A percentile compares a stretch with the other conserved stretches of the same genome.
phyloP scores from a whole-genome alignment of 1,284 basidiomycete genomes.

The Golubevia sp. region DNA sequence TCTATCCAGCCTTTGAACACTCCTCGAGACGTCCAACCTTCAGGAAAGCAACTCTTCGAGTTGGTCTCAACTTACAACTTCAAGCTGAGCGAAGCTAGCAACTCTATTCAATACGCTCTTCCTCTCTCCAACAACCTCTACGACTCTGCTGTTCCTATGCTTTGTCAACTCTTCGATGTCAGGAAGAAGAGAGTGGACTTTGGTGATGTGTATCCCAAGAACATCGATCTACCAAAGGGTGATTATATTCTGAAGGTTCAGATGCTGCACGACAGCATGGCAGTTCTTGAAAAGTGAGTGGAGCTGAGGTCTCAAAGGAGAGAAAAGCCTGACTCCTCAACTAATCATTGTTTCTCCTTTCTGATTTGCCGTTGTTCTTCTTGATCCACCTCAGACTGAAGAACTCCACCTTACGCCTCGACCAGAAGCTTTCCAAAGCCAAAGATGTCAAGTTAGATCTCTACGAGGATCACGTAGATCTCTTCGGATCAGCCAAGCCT shows the following conservation, averaged over 20 bases:
- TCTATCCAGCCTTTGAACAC: slow-evolving; percentile 41
- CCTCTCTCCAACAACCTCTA: slow-evolving; percentile 57
- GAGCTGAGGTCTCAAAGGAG: not conserved
- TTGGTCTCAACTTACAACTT: slow-evolving; percentile 58
- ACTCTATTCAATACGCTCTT: slow-evolving; percentile 39
- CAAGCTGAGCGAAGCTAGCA: slow-evolving; percentile 43
- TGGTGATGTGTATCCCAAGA: slow-evolving; percentile 61
- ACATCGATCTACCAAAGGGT: slow-evolving; percentile 52
- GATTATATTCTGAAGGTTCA: slow-evolving; percentile 58
- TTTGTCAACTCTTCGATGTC: slow-evolving; percentile 44
- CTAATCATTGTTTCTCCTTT: not conserved
- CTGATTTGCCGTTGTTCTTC: not conserved
- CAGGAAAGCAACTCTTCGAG: slow-evolving; percentile 53
- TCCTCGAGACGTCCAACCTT: slow-evolving; percentile 48
- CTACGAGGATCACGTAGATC: slow-evolving; percentile 57
- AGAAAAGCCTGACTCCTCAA: too few relatives aligned
- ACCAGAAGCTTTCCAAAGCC: slow-evolving; percentile 55
- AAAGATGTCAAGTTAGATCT: slow-evolving; percentile 49
- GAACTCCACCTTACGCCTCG: slow-evolving; percentile 46
- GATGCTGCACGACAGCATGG: slow-evolving; percentile 41
- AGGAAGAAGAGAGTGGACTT: slow-evolving; percentile 49
- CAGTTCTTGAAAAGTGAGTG: slow-evolving; percentile 39
- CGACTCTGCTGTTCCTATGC: slow-evolving; percentile 54
- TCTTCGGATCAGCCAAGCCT: slow-evolving; percentile 31
- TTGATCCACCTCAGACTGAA: slow-evolving; percentile 20